These are phyloP conservation scores for Xylaria sp. DNA, from an alignment of 2,329 filamentous ascomycete species.

Conservation along the genomic window DNA sequence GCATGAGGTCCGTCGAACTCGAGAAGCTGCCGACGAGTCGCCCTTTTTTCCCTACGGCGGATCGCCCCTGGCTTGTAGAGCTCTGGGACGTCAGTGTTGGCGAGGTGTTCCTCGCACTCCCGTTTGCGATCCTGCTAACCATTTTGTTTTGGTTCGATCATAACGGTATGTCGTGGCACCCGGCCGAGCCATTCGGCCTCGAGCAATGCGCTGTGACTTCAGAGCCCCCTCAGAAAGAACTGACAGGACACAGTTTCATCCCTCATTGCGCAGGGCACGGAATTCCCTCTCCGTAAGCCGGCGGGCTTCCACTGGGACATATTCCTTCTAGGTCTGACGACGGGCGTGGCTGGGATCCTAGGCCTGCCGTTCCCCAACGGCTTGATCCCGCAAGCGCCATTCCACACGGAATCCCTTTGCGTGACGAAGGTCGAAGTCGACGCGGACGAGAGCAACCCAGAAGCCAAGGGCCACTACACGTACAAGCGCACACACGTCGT, in stretches of 20 bases:
- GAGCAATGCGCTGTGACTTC: neutral
- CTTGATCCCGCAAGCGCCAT: constrained; percentile 82
- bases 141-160: constrained; percentile 91
- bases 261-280: constrained; percentile 80
- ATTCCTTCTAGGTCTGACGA: constrained; percentile 79
- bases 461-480: constrained; percentile 44
- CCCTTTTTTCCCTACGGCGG: constrained; percentile 78
- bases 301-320: constrained; percentile 87
- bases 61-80: constrained; percentile 76
- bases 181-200: neutral
- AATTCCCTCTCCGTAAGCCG: constrained; percentile 80
- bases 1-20: constrained; percentile 74
- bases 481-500: constrained; percentile 67
- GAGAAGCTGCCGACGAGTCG: constrained; percentile 75
- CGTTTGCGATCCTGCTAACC: constrained; percentile 82
- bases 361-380: constrained; percentile 84
- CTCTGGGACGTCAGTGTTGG: constrained; percentile 79
- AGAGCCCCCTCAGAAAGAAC: neutral
- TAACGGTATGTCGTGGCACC: constrained; percentile 62
- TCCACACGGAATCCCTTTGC: constrained; percentile 80
- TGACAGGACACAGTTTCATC: constrained; percentile 66
- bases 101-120: constrained; percentile 83
- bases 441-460: constrained; percentile 53
- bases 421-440: constrained; percentile 64
- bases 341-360: constrained; percentile 74